Conservation (phyloP, 164 flowering plant genomes). For the Aristolochia contorta region DNA sequence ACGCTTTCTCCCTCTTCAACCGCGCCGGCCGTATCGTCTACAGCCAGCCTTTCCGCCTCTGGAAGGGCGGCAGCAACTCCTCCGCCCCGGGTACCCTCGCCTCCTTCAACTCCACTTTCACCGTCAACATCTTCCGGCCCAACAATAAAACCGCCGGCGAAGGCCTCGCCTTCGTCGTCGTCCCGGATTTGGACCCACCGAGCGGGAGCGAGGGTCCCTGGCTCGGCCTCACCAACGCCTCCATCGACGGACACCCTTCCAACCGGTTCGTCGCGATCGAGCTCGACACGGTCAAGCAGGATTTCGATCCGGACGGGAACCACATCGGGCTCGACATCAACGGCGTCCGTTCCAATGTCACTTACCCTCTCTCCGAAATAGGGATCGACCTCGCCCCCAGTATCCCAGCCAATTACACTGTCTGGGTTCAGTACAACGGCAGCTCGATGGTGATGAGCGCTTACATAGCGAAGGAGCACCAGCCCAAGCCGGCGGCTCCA, state of each 20-base stretch:
- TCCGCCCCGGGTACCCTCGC: constrained; percentile 10
- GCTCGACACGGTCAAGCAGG: constrained; percentile 45
- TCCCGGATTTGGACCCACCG: constrained; percentile 29
- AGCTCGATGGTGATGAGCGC: constrained; percentile 19
- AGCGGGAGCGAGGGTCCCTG: constrained; percentile 34
- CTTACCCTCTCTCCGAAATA: constrained; percentile 16
- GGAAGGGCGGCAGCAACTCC: constrained; percentile 10
- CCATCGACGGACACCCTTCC: constrained; percentile 23
- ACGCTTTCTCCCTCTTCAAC: constrained; percentile 11
- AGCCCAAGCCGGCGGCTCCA: constrained; percentile 25
- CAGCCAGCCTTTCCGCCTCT: constrained; percentile 14
- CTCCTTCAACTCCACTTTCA: constrained; percentile 40
- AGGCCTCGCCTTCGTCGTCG: constrained; percentile 57
- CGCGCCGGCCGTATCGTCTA: constrained; percentile 24
- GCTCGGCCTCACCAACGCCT: constrained; percentile 50
- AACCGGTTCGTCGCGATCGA: constrained; percentile 53
- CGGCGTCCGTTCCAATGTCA: constrained; percentile 21
- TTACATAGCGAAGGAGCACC: constrained; percentile 26
- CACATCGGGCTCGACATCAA: constrained; percentile 55
- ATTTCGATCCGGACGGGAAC: constrained; percentile 46
- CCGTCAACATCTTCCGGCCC: constrained; percentile 28
- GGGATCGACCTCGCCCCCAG: constrained; percentile 20
- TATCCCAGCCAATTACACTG: constrained; percentile 17
- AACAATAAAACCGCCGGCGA: constrained; percentile 24
- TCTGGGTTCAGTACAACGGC: constrained; percentile 57